Conservation (phyloP, 352 stramenopile genomes). For the Phytophthora cactorum region DNA sequence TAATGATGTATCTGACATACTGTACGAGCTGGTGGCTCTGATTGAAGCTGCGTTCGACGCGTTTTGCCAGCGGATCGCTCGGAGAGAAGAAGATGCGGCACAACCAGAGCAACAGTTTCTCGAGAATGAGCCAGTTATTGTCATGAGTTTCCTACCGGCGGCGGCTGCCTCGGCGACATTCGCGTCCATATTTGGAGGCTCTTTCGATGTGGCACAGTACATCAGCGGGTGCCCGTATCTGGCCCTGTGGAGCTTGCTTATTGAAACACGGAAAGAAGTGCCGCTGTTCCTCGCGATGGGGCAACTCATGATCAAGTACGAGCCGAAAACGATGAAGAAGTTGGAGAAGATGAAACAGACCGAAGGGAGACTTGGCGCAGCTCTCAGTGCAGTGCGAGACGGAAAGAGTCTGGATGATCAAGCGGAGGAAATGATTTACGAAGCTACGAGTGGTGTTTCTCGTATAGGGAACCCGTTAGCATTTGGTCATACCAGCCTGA, state of each 20-base stretch:
- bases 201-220: conserved; percentile 66
- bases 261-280: conserved; percentile 82
- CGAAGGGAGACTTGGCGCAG: conserved; percentile 56
- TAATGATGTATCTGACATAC: conserved; percentile 15
- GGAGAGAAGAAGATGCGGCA: conserved; percentile 34
- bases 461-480: conserved; percentile 23
- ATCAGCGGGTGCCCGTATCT: conserved; percentile 70
- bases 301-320: conserved; percentile 73
- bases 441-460: conserved; percentile 5
- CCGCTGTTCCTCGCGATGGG: conserved; percentile 72
- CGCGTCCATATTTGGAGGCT: conserved; percentile 71
- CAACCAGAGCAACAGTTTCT: conserved; percentile 43
- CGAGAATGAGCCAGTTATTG: conserved; percentile 37
- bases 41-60: conserved; percentile 45
- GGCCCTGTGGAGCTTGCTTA: conserved; percentile 68
- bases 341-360: conserved; percentile 80
- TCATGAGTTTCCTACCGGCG: conserved; percentile 76
- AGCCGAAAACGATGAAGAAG: conserved; percentile 81
- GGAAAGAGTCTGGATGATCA: conserved; percentile 27
- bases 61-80: conserved; percentile 48
- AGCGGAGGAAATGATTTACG: conserved; percentile 28
- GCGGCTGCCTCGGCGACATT: conserved; percentile 48
- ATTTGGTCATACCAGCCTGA: conserved; percentile 61
- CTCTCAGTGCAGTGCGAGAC: conserved; percentile 41
- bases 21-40: conserved; percentile 46